phyloP scores from a whole-genome alignment of 1,284 basidiomycete genomes.

The Megacollybia platyphylla region DNA sequence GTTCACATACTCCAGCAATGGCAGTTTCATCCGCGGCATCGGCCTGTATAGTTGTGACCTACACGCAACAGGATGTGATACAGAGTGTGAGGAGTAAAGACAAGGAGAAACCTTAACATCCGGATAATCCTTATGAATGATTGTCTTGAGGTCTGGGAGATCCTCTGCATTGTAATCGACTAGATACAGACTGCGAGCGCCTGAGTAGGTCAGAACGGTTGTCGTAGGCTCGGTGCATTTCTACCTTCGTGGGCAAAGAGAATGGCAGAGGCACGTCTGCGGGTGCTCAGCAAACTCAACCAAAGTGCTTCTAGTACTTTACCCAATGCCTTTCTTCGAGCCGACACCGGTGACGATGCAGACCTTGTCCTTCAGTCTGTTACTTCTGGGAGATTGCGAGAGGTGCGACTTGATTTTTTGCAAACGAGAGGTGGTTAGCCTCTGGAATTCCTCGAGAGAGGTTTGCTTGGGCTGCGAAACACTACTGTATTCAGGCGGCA shows the following conservation, averaged over 20 bases:
- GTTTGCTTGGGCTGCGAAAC: neutral
- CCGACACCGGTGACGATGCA: conserved; percentile 84
- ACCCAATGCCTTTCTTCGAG: conserved; percentile 80
- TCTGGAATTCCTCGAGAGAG: neutral
- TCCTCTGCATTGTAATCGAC: conserved; percentile 68
- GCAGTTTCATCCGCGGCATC: conserved; percentile 78
- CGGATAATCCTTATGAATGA: conserved; percentile 58
- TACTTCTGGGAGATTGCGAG: conserved; percentile 35
- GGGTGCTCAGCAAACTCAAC: neutral
- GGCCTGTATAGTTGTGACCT: conserved; percentile 63
- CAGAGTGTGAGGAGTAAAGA: neutral
- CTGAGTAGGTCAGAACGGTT: conserved; percentile 22
- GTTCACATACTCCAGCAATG: conserved; percentile 59
- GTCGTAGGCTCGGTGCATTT: conserved; percentile 2
- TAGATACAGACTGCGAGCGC: conserved; percentile 76
- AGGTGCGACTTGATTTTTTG: conserved; percentile 65
- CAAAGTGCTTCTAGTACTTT: conserved; percentile 9
- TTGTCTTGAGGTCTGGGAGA: conserved; percentile 58
- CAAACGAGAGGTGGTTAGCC: conserved; percentile 26
- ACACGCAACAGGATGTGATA: conserved; percentile 8
- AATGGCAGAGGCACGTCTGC: conserved; percentile 65
- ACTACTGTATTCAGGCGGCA: neutral
- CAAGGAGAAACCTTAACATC: conserved; percentile 54
- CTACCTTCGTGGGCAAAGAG: conserved; percentile 75
- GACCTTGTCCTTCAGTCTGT: conserved; percentile 69